phyloP scores from a whole-genome alignment of 306 rosid genomes.

The Medicago ruthenica region DNA sequence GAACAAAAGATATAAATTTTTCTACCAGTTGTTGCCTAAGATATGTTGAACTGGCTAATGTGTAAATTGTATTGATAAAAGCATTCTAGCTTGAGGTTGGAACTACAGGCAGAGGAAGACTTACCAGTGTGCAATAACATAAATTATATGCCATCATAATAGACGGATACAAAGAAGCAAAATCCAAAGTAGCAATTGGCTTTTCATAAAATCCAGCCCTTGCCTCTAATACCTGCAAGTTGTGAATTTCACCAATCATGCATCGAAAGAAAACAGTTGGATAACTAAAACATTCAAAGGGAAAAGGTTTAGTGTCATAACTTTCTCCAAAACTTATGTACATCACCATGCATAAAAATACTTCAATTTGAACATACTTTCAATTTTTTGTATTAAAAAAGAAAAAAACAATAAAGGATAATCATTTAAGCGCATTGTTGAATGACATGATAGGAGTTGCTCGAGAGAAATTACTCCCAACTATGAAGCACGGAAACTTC shows the following conservation, averaged over 20 bases:
- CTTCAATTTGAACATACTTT: conserved; percentile 11
- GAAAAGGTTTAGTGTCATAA: conserved; percentile 24
- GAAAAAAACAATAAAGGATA: conserved; percentile 12
- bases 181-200: conserved; percentile 97
- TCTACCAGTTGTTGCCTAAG: not conserved
- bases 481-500: too few species aligned
- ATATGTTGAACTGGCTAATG: conserved; percentile 20
- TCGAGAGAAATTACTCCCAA: too few species aligned
- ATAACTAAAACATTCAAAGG: conserved; percentile 31
- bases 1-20: conserved; percentile 28
- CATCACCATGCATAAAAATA: conserved; percentile 8
- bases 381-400: conserved; percentile 15
- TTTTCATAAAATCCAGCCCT: conserved; percentile 92
- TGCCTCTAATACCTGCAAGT: conserved; percentile 90
- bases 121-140: conserved; percentile 98
- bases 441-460: too few species aligned
- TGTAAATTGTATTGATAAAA: conserved; percentile 17
- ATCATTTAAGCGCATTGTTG: conserved; percentile 9
- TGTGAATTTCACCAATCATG: conserved; percentile 29
- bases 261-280: conserved; percentile 29
- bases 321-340: conserved; percentile 14
- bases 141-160: conserved; percentile 99
- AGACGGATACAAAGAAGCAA: conserved; percentile 96
- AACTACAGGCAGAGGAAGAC: conserved; percentile 38
- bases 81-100: conserved; percentile 13